Base-by-base conservation (phyloP, 148 eudicot genomes). In the Rhododendron ferrugineum region DNA sequence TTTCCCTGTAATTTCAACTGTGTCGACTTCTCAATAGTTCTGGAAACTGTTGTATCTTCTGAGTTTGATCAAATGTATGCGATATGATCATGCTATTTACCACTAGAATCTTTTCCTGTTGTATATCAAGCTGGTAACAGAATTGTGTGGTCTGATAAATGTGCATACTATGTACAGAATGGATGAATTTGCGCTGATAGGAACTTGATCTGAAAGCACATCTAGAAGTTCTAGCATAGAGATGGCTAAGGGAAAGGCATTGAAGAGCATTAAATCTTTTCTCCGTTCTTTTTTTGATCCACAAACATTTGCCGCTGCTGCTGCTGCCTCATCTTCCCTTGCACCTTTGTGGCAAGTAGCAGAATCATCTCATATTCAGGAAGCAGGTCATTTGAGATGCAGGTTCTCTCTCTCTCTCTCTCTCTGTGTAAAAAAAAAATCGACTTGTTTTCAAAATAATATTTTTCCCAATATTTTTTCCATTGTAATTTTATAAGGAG, bases 301-400 rank as follows among this genome's bases (percentile, higher is more conserved):
- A 6, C 94, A 93, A 89, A 94, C 95, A 74, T 90, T 94, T 90
- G 85, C 91, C 87, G 87, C 94, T 84, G 95, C 97, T 36, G 95
- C 97, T 36, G 90, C 97, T 54, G 83, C 90, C 56, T 96, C 99
- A 79, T 92, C 91, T 56, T 89, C 92, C 70, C 92, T 97, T 85
- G 90, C 96, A 83, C 89, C 95, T 78, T 89, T 96, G 85, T 84
- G 90, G 44, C 97, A 93, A 90, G 95, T 92, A 50, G 93, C 92
- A 16, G 96, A 93, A 88, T 89, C 92, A 75, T 93, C 95, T 89
- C 90, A 93, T 79, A 96, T 95, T 85, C 92, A 88, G 40, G 99
- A 96, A 89, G 99, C 96, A 32, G 97, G 97, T 81, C 97, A 96
- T 90, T 90, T 96, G 44, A 40, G 44, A 40, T 40, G 44, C 44